Evolutionary conservation across 2,329 filamentous ascomycete species (phyloP), one percentile per base, ranked within the genome.

Genomic region (Madurella fahalii): DNA sequence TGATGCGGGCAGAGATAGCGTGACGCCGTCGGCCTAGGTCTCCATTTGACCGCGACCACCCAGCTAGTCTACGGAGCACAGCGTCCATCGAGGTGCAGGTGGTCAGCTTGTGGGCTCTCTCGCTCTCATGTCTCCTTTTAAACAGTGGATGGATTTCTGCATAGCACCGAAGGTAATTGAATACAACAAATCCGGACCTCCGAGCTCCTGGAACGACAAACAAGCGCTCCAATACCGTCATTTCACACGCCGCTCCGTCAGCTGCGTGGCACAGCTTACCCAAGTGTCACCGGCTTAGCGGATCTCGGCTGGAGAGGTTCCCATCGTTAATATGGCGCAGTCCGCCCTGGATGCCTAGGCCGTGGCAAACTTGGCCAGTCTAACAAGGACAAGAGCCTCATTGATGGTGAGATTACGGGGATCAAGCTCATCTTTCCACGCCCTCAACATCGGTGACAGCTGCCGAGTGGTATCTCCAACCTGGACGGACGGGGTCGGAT

Each of bases 1-100:
- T 42, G 56, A 53, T 25, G 44, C 40, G 16, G 80, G 76, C 5
- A 84, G 77, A 2, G 53, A 55, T 11, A 50, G 39, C 41, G 20
- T 40, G 16, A 32, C 55, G 39, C 31, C 61, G 15, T 61, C 61
- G 9, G 60, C 57, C 30, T 62, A 61, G 44, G 9, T 13, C 11
- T 34, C n/a, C 32, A 51, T 4, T 20, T 32, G 20, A 37, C 42
- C 31, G 17, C 2, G 12, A 32, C 39, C 39, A 31, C 39, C 30
- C 39, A 37, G 15, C 7, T n/a, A 25, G 12, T n/a, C 2, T 37
- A 37, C 34, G 4, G 34, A 15, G 34, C 11, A 37, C 34, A 37
- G 13, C 34, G 13, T 37, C 34, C 34, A 37, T 15, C 34, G 9
- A 37, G 13, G 4, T 12, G 9, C 34, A 4, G 9, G 34, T 9